Base-by-base conservation (phyloP, 148 eudicot genomes). In the Cornus controversa region DNA sequence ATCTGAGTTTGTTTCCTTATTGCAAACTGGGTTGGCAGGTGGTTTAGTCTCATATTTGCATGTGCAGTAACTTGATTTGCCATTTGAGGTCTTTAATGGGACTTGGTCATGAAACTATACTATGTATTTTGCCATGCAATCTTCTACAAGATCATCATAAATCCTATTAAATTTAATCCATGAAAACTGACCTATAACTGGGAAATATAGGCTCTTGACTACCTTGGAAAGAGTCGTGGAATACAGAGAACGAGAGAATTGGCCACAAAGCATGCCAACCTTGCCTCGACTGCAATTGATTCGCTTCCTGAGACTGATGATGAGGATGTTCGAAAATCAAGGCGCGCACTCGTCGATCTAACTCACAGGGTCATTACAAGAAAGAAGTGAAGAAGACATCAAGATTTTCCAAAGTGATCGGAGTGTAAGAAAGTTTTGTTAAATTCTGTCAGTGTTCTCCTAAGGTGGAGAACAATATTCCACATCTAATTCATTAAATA, bases 301-400 rank as follows among this genome's bases (percentile, higher is more conserved):
- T 89, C 99, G 58, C 81, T 96, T 25, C 98, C 98, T 0, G 87
- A 87, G 74, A 93, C 73, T 31, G 84, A 91, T 36, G 90, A 91
- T 34, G 97, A 89, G 80, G 90, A 93, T 77, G 97, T 93, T 70
- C 85, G 45, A 79, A 90, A 81, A 75, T 89, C 96, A 77, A 91
- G 97, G 76, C 91, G 98, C 22, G 99, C 99, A 28, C 96, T 95
- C 8, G 70, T 93, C 70, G 97, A 91, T 78, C 85, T 95, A 58
- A 95, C 97, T 2, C 90, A 93, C 10, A 85, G 83, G 79, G 98
- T 96, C 75, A 88, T 91, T 71, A 88, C 90, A n/a, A 91, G 98
- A 88, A 87, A 90, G 6, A 96, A 96, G 81, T 96, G 85, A 86
- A 65, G 54, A 67, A 34, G 34, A 18, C 8, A 74, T 8, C 8